phyloP scores from a whole-genome alignment of 352 stramenopile species.

The Globisporangium alternatum region DNA sequence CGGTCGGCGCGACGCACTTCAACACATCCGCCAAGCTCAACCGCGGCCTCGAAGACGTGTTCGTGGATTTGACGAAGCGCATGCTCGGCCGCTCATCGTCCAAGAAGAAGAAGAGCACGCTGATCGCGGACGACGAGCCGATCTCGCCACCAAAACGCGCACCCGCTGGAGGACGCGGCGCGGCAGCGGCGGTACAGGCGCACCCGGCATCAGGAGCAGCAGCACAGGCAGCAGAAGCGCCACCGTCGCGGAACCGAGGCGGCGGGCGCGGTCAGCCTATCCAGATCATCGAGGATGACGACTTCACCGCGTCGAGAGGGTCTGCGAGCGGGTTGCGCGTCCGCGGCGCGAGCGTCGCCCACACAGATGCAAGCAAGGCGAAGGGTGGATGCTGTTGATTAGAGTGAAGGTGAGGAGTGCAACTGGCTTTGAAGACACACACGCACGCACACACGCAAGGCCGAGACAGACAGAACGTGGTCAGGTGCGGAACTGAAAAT shows the following conservation, averaged over 20 bases:
- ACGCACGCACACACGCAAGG: background rate
- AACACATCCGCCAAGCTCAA: constrained; percentile 92
- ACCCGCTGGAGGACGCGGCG: background rate
- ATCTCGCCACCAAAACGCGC: constrained; percentile 23
- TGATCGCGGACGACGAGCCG: constrained; percentile 77
- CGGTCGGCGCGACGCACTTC: constrained; percentile 87
- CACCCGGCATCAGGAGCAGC: constrained; percentile 1
- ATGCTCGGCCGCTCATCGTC: constrained; percentile 62
- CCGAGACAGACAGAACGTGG: background rate
- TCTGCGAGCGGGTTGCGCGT: constrained; percentile 44
- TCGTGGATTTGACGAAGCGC: constrained; percentile 85
- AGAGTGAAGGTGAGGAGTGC: constrained; percentile 6
- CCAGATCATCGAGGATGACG: constrained; percentile 64
- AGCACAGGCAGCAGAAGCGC: constrained; percentile 4
- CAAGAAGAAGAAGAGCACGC: constrained; percentile 78
- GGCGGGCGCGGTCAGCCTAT: constrained; percentile 52
- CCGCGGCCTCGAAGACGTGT: constrained; percentile 88
- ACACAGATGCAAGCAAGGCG: constrained; percentile 48
- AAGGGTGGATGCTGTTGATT: constrained; percentile 58
- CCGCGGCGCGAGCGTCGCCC: constrained; percentile 32
- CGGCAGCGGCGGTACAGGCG: constrained; percentile 21
- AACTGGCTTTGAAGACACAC: constrained; percentile 1
- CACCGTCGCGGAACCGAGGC: constrained; percentile 32
- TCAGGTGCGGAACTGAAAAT: constrained; percentile 9
- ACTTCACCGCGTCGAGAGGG: constrained; percentile 20